Base-by-base conservation (phyloP, 2,329 filamentous ascomycete genomes). In the Hypoxylon sp. region DNA sequence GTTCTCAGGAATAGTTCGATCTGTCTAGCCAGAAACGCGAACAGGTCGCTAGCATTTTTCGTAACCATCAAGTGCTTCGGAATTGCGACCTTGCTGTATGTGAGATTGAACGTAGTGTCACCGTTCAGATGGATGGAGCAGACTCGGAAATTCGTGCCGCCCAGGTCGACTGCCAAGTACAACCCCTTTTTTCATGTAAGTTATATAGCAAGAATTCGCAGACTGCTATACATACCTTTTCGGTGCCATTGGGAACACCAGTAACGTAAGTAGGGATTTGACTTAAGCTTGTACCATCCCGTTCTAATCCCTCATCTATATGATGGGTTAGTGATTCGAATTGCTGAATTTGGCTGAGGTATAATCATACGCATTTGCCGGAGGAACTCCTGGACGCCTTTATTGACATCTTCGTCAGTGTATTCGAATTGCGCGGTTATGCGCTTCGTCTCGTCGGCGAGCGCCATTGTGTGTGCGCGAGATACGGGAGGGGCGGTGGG, bases 241-340 rank as follows among this genome's bases (percentile, higher is more conserved):
- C 96, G 3, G 94, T 98, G 75, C 96, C 96, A 87, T 98, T 96
- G 78, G 96, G 96, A 29, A 98, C 94, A 37, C 90, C 91, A 1
- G 96, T 98, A 73, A 99, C 95, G 81, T 97, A 99, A 46, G 94
- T 97, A 6, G 96, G 96, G 77, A 99, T 98, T 84, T 98, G 96
- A 83, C 92, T 95, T 84, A 99, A 83, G 74, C 91, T 94, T 33
- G 93, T 91, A 69, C 91, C 91, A 74, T 94, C 90, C 76, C 91
- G 90, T 67, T 88, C 83, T 73, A 98, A 84, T 29, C 96, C 96
- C 84, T 97, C 92, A 72, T 92, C 92, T 94, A 74, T 35, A 59
- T 3, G 48, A 58, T 22, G 59, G 64, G 63, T 75, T 59, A 74
- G 66, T 35, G 46, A 33, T 33, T 37, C 35, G 13, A 44, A 24